Base-by-base conservation (phyloP, 768 basidiomycete species). In the Suillus spraguei region DNA sequence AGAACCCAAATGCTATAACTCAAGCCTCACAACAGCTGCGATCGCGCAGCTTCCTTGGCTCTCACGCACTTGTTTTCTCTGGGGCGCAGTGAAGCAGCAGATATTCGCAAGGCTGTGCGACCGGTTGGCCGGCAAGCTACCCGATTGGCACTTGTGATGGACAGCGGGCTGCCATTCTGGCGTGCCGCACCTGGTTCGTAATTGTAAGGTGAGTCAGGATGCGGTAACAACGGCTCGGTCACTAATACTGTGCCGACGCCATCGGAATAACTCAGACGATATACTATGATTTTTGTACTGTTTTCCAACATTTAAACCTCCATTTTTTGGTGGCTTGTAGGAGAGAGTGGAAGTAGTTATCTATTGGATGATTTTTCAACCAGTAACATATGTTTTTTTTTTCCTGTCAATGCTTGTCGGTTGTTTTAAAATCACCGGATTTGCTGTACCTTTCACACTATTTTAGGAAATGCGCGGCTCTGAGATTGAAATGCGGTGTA, bases 401-500 rank as follows among this genome's bases (percentile, higher is more conserved):
- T 20, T 41, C 28, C 22, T 56, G 10, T 9, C 24, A 7, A 20
- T 33, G 5, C 20, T 17, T n/a, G 10, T 32, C 60, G 44, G 61
- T 50, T 13, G 52, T 65, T 52, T 64, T 20, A 16, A 33, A 53
- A 20, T 33, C 5, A 6, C 32, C 52, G 32, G 60, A 47, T 44
- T 62, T 69, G 74, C 70, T 46, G 67, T 73, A 66, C 60, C 5
- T 41, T 68, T 65, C 64, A 67, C 67, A 64, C 63, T 61, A 35
- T 33, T 50, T 64, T 66, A 66, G 71, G 59, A 68, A 53, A 70
- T 65, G 54, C 59, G 66, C 67, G 64, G 74, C 68, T 74, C 74
- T 76, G 75, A 75, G 74, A 64, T 75, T 76, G 75, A 75, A 75
- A 76, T 68, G 74, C 74, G 66, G 69, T 75, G 74, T 69, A 66